Conservation (phyloP, 2,329 filamentous ascomycete species). For the Didymella lethalis region DNA sequence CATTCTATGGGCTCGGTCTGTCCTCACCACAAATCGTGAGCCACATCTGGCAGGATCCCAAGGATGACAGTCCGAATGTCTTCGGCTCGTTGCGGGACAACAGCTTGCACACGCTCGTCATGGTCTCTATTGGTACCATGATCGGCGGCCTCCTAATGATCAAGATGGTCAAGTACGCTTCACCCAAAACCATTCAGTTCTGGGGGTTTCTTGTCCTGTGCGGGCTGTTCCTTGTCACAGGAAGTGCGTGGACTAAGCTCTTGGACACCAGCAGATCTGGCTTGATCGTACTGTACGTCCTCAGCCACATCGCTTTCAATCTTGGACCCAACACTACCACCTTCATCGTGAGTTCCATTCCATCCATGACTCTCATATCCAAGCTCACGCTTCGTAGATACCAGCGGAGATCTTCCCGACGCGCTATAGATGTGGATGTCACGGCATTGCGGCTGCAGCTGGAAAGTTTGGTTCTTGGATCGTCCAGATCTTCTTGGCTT, state of each 20-base stretch:
- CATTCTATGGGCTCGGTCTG: constrained; percentile 48
- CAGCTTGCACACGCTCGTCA: constrained; percentile 44
- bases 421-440: constrained; percentile 61
- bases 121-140: constrained; percentile 45
- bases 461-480: constrained; percentile 63
- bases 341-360: constrained; percentile 41
- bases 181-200: constrained; percentile 45
- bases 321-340: constrained; percentile 49
- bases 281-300: constrained; percentile 44
- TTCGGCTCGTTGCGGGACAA: constrained; percentile 38
- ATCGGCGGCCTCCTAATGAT: constrained; percentile 45
- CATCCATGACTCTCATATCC: too few species aligned
- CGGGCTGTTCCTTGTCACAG: constrained; percentile 44
- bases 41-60: constrained; percentile 42
- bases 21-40: constrained; percentile 48
- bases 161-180: constrained; percentile 45
- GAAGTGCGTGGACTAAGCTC: constrained; percentile 42
- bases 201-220: constrained; percentile 46
- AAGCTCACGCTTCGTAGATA: constrained; percentile 57
- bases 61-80: constrained; percentile 27
- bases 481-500: constrained; percentile 52
- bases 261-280: constrained; percentile 36
- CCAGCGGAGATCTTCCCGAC: constrained; percentile 66
- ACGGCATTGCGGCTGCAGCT: constrained; percentile 62
- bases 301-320: constrained; percentile 48